Evolutionary conservation across 2,329 filamentous ascomycete genomes (phyloP).

Genomic region (Thermoascus crustaceus): DNA sequence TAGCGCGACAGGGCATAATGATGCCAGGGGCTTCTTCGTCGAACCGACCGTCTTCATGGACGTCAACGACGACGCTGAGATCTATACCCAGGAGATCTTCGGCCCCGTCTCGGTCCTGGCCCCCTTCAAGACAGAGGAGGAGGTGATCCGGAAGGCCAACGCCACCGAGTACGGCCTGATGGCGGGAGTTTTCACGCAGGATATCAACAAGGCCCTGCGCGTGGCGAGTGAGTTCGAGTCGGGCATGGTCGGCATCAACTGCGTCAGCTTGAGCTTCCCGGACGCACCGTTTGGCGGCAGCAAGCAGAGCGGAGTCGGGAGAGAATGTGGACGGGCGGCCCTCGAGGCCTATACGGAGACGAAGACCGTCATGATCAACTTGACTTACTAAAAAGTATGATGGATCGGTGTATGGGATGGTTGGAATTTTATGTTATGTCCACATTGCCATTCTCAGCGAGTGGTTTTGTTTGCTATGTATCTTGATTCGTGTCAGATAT

Average conservation of each 20-base stretch:
- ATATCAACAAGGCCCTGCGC: constrained; percentile 3
- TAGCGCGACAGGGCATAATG: background rate
- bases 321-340: too few species aligned
- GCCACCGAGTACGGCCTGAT: constrained; percentile 28
- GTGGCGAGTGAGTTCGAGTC: background rate
- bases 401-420: too few species aligned
- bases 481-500: too few species aligned
- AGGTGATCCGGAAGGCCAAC: constrained; percentile 46
- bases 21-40: constrained; percentile 59
- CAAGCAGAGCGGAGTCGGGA: background rate
- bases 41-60: constrained; percentile 48
- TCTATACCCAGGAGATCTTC: constrained; percentile 47
- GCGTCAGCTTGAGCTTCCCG: constrained; percentile 21
- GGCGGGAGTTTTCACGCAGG: constrained; percentile 3
- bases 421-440: too few species aligned
- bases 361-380: too few species aligned
- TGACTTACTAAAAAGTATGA: too few species aligned
- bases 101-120: constrained; percentile 49
- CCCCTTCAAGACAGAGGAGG: constrained; percentile 49
- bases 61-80: constrained; percentile 36
- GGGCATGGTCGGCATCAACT: constrained; percentile 8
- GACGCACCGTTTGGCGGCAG: constrained; percentile 1
- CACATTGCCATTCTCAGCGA: too few species aligned
- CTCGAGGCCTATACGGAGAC: too few species aligned
- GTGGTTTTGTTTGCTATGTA: too few species aligned